Evolutionary conservation across 2,329 filamentous ascomycete species (phyloP).

Genomic region (Ilyonectria mors-panacis): DNA sequence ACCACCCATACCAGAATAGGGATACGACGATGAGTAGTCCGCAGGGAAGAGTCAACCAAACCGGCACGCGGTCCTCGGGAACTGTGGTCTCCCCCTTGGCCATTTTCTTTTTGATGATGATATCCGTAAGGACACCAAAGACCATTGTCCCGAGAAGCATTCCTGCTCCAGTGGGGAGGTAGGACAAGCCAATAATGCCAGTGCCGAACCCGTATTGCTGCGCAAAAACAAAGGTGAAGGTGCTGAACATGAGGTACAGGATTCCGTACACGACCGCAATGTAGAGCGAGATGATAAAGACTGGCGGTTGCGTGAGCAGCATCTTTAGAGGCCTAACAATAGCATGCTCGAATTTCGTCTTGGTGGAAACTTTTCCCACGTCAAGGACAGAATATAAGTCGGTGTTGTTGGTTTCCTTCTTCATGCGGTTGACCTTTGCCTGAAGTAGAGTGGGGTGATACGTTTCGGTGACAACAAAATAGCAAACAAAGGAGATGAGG

Average conservation of each 20-base stretch:
- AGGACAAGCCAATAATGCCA: slow-evolving; percentile 59
- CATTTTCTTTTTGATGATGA: slow-evolving; percentile 48
- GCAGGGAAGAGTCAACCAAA: slow-evolving; percentile 45
- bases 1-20: slow-evolving; percentile 52
- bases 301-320: slow-evolving; percentile 73
- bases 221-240: slow-evolving; percentile 71
- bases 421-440: slow-evolving; percentile 68
- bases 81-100: slow-evolving; percentile 35
- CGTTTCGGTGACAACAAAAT: slow-evolving; percentile 72
- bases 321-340: slow-evolving; percentile 75
- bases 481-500: slow-evolving; percentile 47
- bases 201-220: slow-evolving; percentile 72
- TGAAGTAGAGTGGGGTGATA: slow-evolving; percentile 72
- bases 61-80: slow-evolving; percentile 49
- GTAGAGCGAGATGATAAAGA: slow-evolving; percentile 76
- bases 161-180: slow-evolving; percentile 48
- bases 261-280: slow-evolving; percentile 75
- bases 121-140: slow-evolving; percentile 47
- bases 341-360: slow-evolving; percentile 64
- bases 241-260: slow-evolving; percentile 69
- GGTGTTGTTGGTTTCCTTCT: slow-evolving; percentile 66
- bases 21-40: slow-evolving; percentile 46
- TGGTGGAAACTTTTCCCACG: slow-evolving; percentile 28
- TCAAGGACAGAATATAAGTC: slow-evolving; percentile 59
- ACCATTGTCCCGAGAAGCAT: slow-evolving; percentile 44